Conservation (phyloP, 2,329 filamentous ascomycete genomes). For the Cladophialophora immunda region DNA sequence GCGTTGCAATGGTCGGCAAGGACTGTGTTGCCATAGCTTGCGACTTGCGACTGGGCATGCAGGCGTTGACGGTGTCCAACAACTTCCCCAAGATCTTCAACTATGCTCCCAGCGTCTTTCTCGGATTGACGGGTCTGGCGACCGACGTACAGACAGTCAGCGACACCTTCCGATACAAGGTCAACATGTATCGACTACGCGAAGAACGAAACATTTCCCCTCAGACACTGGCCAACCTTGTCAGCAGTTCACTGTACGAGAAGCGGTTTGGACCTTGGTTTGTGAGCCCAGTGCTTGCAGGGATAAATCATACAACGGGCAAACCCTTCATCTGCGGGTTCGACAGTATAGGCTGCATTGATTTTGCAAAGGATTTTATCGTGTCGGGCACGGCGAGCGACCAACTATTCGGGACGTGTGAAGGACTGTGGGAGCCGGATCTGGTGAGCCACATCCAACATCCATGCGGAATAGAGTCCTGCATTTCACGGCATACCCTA, state of each 20-base stretch:
- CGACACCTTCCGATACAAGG: slow-evolving; percentile 99
- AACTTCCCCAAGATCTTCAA: slow-evolving; percentile 99
- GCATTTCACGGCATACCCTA: not conserved
- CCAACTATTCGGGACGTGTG: slow-evolving; percentile 98
- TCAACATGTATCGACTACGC: slow-evolving; percentile 99
- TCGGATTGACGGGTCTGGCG: slow-evolving; percentile 93
- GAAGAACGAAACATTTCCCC: slow-evolving; percentile 97
- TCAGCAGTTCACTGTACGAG: slow-evolving; percentile 91
- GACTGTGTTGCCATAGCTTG: slow-evolving; percentile 99
- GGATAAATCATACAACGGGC: slow-evolving; percentile 91
- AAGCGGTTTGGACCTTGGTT: slow-evolving; percentile 96
- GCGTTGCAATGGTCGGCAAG: slow-evolving; percentile 98
- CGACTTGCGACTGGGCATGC: slow-evolving; percentile 95
- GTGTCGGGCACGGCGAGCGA: slow-evolving; percentile 95
- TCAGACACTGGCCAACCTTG: slow-evolving; percentile 94
- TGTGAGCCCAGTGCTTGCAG: slow-evolving; percentile 91
- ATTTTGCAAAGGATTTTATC: slow-evolving; percentile 99
- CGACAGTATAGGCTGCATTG: slow-evolving; percentile 98
- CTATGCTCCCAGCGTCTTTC: slow-evolving; percentile 89
- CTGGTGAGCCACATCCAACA: slow-evolving; percentile 69
- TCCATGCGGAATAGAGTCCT: not conserved
- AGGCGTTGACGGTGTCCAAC: slow-evolving; percentile 97
- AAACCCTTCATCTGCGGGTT: slow-evolving; percentile 99
- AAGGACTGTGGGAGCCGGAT: slow-evolving; percentile 97
- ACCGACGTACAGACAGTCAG: slow-evolving; percentile 95